Percentiles rank a stretch among this genome's conserved stretches.
phyloP scores from a whole-genome alignment of 345 rosid species.

The Combretum micranthum region DNA sequence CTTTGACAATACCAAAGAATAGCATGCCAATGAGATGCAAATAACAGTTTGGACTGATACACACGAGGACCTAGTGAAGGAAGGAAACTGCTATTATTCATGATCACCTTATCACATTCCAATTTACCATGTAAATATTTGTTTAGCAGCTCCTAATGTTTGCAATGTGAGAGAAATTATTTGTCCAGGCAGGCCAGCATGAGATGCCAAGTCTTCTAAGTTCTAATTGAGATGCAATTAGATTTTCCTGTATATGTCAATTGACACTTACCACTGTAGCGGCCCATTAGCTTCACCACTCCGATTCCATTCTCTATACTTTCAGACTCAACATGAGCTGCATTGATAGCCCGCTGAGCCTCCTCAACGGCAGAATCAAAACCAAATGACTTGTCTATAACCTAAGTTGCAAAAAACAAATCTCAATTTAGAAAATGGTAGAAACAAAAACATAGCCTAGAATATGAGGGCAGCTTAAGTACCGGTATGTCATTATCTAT shows the following conservation, averaged over 20 bases:
- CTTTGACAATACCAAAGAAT: neutral
- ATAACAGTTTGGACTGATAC: neutral
- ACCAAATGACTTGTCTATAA: slow-evolving; percentile 67
- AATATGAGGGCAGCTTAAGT: neutral
- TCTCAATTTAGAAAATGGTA: neutral
- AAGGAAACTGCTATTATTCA: too few relatives aligned
- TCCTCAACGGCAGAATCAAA: slow-evolving; percentile 65
- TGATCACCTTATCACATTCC: too few relatives aligned
- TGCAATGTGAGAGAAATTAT: too few relatives aligned
- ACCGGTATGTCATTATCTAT: slow-evolving; percentile 46
- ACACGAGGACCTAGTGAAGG: too few relatives aligned
- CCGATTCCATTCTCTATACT: slow-evolving; percentile 59
- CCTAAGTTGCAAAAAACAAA: slow-evolving; percentile 19
- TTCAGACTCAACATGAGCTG: slow-evolving; percentile 59
- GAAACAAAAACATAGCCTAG: too few relatives aligned
- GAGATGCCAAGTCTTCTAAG: too few relatives aligned
- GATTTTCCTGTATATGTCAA: neutral
- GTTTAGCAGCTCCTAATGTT: too few relatives aligned
- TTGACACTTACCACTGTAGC: slow-evolving; percentile 38
- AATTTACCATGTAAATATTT: too few relatives aligned
- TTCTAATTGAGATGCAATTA: neutral
- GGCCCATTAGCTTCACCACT: slow-evolving; percentile 61
- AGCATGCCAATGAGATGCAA: neutral
- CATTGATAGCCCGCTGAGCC: slow-evolving; percentile 62
- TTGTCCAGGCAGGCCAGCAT: too few relatives aligned